Percentiles rank a stretch among this genome's conserved stretches.
Evolutionary conservation across 116 monocot genomes (phyloP).

Genomic region (Papilionanthe hybrid): DNA sequence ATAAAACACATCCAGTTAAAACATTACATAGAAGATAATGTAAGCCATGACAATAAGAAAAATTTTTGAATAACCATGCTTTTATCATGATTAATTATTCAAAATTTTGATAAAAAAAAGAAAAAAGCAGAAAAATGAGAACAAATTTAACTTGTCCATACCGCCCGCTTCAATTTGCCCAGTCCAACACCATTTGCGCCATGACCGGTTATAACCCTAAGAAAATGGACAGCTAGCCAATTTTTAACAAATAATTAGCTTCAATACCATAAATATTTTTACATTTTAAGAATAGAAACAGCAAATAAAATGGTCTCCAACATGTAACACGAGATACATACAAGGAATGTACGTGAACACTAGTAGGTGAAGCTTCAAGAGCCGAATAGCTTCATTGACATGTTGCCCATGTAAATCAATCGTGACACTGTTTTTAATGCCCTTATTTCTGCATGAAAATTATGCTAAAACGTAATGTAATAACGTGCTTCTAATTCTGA

Average conservation of each 20-base stretch:
- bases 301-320: not conserved
- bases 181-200: constrained; percentile 66
- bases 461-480: not conserved
- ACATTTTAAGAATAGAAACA: constrained; percentile 2
- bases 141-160: constrained; percentile 16
- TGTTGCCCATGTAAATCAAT: constrained; percentile 98
- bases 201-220: constrained; percentile 94
- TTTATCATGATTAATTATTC: not conserved
- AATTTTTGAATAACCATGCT: not conserved
- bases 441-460: constrained; percentile 62
- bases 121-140: not conserved
- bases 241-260: constrained; percentile 6
- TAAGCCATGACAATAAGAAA: not conserved
- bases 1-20: not conserved
- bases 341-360: constrained; percentile 73
- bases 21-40: not conserved
- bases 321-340: constrained; percentile 32
- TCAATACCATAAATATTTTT: constrained; percentile 3
- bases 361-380: constrained; percentile 85
- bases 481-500: not conserved
- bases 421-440: constrained; percentile 62
- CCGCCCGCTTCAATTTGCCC: constrained; percentile 71
- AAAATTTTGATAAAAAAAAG: not conserved
- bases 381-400: constrained; percentile 69
- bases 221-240: constrained; percentile 62